Conservation (phyloP, 805 yeast genomes). For the Cephaloascus fragrans region DNA sequence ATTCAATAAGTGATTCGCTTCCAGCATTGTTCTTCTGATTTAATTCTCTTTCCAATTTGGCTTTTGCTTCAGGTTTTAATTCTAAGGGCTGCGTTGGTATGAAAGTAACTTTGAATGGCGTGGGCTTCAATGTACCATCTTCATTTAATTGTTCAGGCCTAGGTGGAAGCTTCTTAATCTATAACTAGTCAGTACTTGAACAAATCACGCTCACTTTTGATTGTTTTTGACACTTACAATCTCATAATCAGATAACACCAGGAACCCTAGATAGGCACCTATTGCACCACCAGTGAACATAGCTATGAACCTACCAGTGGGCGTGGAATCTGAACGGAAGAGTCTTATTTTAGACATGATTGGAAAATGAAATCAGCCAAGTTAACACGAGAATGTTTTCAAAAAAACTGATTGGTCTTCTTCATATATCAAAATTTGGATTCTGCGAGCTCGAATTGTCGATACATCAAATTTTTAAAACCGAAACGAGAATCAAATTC, state of each 20-base stretch:
- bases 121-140: conserved; percentile 25
- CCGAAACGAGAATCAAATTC: no score
- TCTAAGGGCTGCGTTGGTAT: conserved; percentile 26
- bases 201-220: background rate
- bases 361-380: no score
- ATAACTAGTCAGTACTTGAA: no score
- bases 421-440: no score
- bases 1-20: no score
- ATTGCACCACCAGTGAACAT: background rate
- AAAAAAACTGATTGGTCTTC: background rate
- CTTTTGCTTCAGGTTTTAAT: conserved; percentile 22
- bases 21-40: no score
- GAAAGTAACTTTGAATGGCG: conserved; percentile 21
- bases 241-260: background rate
- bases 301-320: background rate
- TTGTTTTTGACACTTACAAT: background rate
- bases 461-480: no score
- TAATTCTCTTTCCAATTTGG: conserved; percentile 3
- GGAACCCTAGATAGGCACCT: background rate
- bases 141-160: conserved; percentile 16
- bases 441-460: no score
- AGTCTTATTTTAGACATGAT: no score
- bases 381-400: no score
- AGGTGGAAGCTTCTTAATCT: conserved; percentile 28
- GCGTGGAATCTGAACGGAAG: background rate